These are phyloP conservation scores for Lachnellula arida DNA, from an alignment of 2,329 filamentous ascomycete species.

Conservation along the genomic window DNA sequence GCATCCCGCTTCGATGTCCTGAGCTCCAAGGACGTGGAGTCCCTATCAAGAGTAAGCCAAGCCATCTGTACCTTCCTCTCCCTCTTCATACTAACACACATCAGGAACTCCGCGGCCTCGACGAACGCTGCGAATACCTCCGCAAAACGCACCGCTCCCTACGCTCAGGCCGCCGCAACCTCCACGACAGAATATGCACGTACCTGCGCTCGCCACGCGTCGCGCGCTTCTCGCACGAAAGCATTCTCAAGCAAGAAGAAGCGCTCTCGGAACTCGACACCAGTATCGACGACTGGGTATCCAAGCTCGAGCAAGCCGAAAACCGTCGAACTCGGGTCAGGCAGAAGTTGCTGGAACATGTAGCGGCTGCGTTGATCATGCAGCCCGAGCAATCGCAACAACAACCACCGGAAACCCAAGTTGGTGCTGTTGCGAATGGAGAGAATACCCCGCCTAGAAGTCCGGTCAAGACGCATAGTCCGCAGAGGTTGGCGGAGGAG, in stretches of 20 bases:
- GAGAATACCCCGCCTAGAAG: slow-evolving; percentile 48
- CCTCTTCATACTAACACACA: slow-evolving; percentile 1
- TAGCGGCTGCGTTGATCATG: slow-evolving; percentile 62
- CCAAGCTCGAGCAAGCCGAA: slow-evolving; percentile 75
- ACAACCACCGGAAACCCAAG: slow-evolving; percentile 16
- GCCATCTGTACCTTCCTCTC: neutral
- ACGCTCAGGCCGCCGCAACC: slow-evolving; percentile 68
- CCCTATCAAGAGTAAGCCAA: slow-evolving; percentile 55
- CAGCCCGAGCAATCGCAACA: slow-evolving; percentile 24
- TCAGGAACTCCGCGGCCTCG: slow-evolving; percentile 69
- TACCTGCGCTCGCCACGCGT: slow-evolving; percentile 68
- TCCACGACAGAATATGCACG: slow-evolving; percentile 72
- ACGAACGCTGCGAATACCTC: slow-evolving; percentile 74
- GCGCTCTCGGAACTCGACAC: slow-evolving; percentile 70
- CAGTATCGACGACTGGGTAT: slow-evolving; percentile 76
- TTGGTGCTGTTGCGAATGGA: slow-evolving; percentile 12
- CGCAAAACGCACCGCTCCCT: slow-evolving; percentile 72
- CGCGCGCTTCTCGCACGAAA: slow-evolving; percentile 68
- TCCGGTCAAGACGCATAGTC: slow-evolving; percentile 41
- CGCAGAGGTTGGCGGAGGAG: slow-evolving; percentile 21
- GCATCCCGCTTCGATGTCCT: slow-evolving; percentile 62
- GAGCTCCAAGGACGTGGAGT: slow-evolving; percentile 56
- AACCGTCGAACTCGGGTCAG: slow-evolving; percentile 70
- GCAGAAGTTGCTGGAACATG: slow-evolving; percentile 77
- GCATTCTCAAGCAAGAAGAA: slow-evolving; percentile 75